phyloP scores from a whole-genome alignment of 495 filamentous ascomycete species.

The Collariella sp. region DNA sequence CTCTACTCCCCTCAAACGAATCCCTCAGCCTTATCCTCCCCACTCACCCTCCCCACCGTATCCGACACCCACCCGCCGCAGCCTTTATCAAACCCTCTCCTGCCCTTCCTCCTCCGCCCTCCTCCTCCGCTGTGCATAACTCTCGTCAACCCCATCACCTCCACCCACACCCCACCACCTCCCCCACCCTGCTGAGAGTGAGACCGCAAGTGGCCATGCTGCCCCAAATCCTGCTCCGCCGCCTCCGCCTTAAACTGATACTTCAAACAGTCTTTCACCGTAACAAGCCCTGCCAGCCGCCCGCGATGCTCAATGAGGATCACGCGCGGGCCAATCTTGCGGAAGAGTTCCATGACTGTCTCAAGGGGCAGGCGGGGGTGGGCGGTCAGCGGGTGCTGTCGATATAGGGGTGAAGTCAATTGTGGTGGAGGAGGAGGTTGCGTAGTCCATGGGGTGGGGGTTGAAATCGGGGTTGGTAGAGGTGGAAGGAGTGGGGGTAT shows the following conservation, averaged over 20 bases:
- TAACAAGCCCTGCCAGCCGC: conserved; percentile 73
- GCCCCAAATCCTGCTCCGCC: conserved; percentile 50
- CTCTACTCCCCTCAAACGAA: conserved; percentile 19
- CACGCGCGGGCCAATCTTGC: conserved; percentile 92
- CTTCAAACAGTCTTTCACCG: conserved; percentile 94
- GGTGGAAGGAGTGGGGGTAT: conserved; percentile 31
- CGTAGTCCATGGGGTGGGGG: conserved; percentile 13
- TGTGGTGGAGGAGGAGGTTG: conserved; percentile 40
- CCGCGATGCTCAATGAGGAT: conserved; percentile 90
- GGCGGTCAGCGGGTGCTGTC: conserved; percentile 86
- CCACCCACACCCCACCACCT: too few relatives aligned
- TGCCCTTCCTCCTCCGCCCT: conserved; percentile 41
- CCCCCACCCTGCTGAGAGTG: too few relatives aligned
- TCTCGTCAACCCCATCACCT: conserved; percentile 2
- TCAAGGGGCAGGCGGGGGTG: conserved; percentile 89
- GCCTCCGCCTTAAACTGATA: conserved; percentile 97
- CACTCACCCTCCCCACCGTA: conserved; percentile 38
- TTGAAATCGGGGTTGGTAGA: conserved; percentile 24
- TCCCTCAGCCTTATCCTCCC: conserved; percentile 41
- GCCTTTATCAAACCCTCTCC: conserved; percentile 56
- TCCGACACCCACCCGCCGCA: conserved; percentile 49
- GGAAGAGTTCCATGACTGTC: conserved; percentile 98
- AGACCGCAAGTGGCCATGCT: conserved; percentile 29
- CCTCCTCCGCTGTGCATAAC: conserved; percentile 31
- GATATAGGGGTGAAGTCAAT: conserved; percentile 85